Evolutionary conservation across 306 rosid species (phyloP), one percentile per base, ranked within the genome.

Genomic region (Gillenia trifoliata): DNA sequence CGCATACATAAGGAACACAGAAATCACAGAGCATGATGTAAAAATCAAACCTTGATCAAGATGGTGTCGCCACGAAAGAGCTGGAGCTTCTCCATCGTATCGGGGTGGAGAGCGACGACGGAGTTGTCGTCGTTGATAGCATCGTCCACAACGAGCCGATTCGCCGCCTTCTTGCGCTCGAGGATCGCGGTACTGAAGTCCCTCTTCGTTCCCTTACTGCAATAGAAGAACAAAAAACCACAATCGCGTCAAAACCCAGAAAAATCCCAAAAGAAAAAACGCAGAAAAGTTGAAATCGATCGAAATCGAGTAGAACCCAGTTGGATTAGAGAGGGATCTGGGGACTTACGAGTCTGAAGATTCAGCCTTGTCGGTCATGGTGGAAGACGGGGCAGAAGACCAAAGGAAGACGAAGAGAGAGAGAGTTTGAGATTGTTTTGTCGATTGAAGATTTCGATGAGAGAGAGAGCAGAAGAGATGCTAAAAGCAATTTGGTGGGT

Each of bases 61-160:
- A 94, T 90, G 12, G 98, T 91, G 59, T 94, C 98, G 1, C 98
- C 98, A 6, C 97, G 90, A 63, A 94, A 94, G 45, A 94, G 90
- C 71, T 91, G 95, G 28, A 94, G 94, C 83, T 90, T 91, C 78
- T 94, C 98, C 97, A 94, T 87, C 71, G 96, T 91, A 0, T 86
- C 95, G 0, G 98, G 95, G 49, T 94, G 98, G 20, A 94, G n/a
- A n/a, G n/a, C n/a, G n/a, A n/a, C n/a, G n/a, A n/a, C n/a, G n/a
- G n/a, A n/a, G n/a, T n/a, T n/a, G 90, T 94, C 98, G 36, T 94
- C 97, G 79, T 92, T 90, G 71, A 91, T 72, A 16, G 98, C 96
- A 75, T 94, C 98, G 31, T 94, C 98, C 30, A 94, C 98, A 25
- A 94, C 87, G 2, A 94, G 85, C 4, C 97, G 90, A 80, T 94